Evolutionary conservation across 805 yeast species (phyloP), one percentile per base, ranked within the genome.

Genomic region (Metschnikowia corniflorae): DNA sequence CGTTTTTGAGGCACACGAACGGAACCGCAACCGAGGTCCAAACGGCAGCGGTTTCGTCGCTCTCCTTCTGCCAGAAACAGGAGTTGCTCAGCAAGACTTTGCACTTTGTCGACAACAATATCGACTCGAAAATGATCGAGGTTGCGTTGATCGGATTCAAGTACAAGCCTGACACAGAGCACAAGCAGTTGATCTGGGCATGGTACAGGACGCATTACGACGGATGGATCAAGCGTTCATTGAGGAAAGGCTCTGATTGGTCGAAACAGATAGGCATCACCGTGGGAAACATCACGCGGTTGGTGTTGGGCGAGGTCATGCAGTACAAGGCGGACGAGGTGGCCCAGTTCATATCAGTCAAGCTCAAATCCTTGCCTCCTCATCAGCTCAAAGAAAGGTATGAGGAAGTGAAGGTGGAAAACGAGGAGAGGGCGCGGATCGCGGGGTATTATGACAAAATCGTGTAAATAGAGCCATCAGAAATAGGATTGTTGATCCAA

Each of bases 131-230:
- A 19, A 54, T 74, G 49, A 70, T 80, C 28, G 87, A 80, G 47
- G 49, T 74, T 34, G 78, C 75, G 0, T 56, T 82, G n/a, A 51
- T 78, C 24, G 87, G 87, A 9, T 35, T 58, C 71, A 45, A 66
- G 60, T 51, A 65, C 61, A 53, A 69, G 57, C 32, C 53, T 49
- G 37, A 55, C 44, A 33, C 42, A 46, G 31, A 55, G 33, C 42
- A 52, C 47, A 61, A 60, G 43, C 50, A 60, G 6, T 45, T 54
- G 28, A 46, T 78, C 7, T 79, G 80, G 77, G 58, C 66, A 4
- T 82, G 87, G 86, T 80, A 70, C 55, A 59, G 48, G 28, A 51
- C 70, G 35, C 67, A 79, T 47, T 78, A 68, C 50, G 73, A 72
- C 31, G 57, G 57, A 21, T 79, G 85, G 78, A 65, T 65, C 10